Conservation (phyloP, 768 basidiomycete species). For the Piloderma croceum region DNA sequence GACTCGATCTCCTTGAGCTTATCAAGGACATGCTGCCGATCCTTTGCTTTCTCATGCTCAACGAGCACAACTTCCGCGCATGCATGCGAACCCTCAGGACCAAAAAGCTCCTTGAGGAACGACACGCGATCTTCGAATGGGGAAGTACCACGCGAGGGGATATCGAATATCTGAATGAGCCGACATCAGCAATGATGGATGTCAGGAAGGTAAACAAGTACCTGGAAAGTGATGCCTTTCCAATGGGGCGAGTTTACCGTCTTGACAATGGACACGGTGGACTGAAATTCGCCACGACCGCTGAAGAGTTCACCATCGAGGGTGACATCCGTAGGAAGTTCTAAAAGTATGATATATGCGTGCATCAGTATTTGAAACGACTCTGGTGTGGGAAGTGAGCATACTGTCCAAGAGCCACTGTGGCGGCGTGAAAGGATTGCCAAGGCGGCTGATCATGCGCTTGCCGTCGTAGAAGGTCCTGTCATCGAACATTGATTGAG, state of each 20-base stretch:
- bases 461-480: slow-evolving; percentile 52
- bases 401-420: slow-evolving; percentile 52
- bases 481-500: background rate
- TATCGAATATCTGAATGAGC: slow-evolving; percentile 45
- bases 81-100: slow-evolving; percentile 38
- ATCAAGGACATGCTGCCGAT: slow-evolving; percentile 47
- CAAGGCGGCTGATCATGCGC: slow-evolving; percentile 48
- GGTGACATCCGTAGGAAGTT: slow-evolving; percentile 48
- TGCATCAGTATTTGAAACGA: background rate
- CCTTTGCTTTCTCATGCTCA: slow-evolving; percentile 39
- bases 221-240: slow-evolving; percentile 51
- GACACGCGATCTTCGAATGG: slow-evolving; percentile 49
- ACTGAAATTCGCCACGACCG: slow-evolving; percentile 52
- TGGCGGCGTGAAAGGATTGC: slow-evolving; percentile 54
- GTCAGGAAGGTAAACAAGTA: slow-evolving; percentile 12
- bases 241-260: slow-evolving; percentile 53
- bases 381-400: slow-evolving; percentile 13
- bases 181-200: background rate
- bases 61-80: slow-evolving; percentile 42
- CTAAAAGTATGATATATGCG: slow-evolving; percentile 21
- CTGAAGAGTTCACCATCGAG: slow-evolving; percentile 58
- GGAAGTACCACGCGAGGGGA: slow-evolving; percentile 41
- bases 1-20: slow-evolving; percentile 49
- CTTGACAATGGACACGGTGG: slow-evolving; percentile 55
- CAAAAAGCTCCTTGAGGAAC: slow-evolving; percentile 41